Evolutionary conservation across 768 basidiomycete species (phyloP), one percentile per base, ranked within the genome.

Genomic region (Phlebiopsis flavidoalba): DNA sequence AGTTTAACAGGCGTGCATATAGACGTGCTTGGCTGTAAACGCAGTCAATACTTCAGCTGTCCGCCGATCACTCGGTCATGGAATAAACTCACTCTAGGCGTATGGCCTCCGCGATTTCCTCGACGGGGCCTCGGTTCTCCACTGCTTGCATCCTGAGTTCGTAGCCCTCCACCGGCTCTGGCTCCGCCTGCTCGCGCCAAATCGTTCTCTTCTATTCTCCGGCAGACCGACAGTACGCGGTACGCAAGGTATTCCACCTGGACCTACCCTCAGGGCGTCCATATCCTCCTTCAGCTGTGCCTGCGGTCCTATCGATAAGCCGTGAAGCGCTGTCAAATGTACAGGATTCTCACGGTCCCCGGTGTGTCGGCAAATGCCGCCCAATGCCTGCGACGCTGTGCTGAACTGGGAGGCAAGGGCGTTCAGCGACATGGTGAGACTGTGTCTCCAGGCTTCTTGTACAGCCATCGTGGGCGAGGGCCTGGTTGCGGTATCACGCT

Each of bases 381-480:
- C 69, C 43, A 78, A 70, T 14, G 74, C 75, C 43, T 74, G 74
- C 12, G 75, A 75, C n/a, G 77, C 74, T 1, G 72, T 71, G n/a
- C 69, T 67, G 57, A 79, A 76, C 66, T 79, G 75, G 26, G 73
- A 70, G 3, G 77, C 75, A 65, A 79, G 75, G 24, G 73, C 69
- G 12, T 71, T 68, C 51, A 79, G 75, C 26, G 77, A 77, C 19
- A 72, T 62, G 0, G 76, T 74, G 36, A 79, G 67, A 11, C 70
- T 69, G 57, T 71, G 67, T 0, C 70, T 68, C 76, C 75, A 76
- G 21, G 50, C 51, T 15, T 58, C 51, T 17, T n/a, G 15, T 24
- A 12, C 36, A 21, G 37, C 49, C 21, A 17, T 50, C 26, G 26
- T 19, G 40, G 24, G 15, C 22, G 17, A n/a, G 10, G 10, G 52